Conservation (phyloP, 352 stramenopile species). For the Phytophthora ramorum region DNA sequence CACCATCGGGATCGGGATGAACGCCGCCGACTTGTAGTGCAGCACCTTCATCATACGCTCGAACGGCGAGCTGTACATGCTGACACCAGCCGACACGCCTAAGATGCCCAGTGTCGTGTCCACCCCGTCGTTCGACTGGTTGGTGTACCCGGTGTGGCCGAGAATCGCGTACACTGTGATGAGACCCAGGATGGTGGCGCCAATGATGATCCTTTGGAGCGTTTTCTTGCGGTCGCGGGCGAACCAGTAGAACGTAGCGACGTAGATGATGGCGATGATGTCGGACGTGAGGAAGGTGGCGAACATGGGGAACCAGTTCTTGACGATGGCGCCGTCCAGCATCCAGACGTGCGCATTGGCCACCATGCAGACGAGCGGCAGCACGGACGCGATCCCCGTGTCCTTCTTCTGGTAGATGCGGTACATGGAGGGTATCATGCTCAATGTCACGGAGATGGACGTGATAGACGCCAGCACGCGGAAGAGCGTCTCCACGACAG, state of each 20-base stretch:
- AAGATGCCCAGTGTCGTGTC: constrained; percentile 40
- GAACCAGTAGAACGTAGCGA: constrained; percentile 34
- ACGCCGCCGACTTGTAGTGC: constrained; percentile 41
- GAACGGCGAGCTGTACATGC: constrained; percentile 47
- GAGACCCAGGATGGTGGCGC: constrained; percentile 22
- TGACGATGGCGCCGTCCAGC: constrained; percentile 37
- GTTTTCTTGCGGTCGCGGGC: constrained; percentile 36
- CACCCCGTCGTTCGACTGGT: constrained; percentile 43
- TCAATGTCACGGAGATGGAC: constrained; percentile 44
- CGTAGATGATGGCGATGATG: constrained; percentile 24
- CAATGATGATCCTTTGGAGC: constrained; percentile 24
- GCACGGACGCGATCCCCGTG: constrained; percentile 40
- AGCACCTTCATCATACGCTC: constrained; percentile 44
- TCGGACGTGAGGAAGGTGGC: constrained; percentile 28
- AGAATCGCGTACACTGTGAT: constrained; percentile 42
- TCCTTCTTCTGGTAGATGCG: constrained; percentile 43
- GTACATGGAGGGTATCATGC: constrained; percentile 43
- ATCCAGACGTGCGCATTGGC: constrained; percentile 15
- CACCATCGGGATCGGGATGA: constrained; percentile 48
- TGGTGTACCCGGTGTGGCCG: constrained; percentile 28
- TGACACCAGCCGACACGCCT: constrained; percentile 31
- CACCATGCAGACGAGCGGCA: background rate
- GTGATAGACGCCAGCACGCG: constrained; percentile 37
- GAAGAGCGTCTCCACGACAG: constrained; percentile 40
- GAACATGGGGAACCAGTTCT: constrained; percentile 52